Evolutionary conservation across 2,329 filamentous ascomycete genomes (phyloP).

Genomic region (Pleurostoma richardsiae): DNA sequence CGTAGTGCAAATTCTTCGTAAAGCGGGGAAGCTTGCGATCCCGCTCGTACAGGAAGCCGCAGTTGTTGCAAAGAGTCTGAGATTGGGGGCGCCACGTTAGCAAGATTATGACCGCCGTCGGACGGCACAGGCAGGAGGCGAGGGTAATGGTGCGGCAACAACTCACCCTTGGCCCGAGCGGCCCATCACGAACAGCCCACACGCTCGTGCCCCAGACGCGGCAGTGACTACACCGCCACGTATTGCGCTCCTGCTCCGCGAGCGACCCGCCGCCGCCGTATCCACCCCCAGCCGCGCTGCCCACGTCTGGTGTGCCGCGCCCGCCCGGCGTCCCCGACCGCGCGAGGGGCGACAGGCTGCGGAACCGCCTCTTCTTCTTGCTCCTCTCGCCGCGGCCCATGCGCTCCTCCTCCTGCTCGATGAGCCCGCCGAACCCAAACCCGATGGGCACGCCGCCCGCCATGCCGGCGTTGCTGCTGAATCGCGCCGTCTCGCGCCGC

Average conservation of each 20-base stretch:
- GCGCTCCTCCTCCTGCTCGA: slow-evolving; percentile 65
- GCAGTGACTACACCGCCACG: slow-evolving; percentile 88
- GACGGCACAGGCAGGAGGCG: neutral
- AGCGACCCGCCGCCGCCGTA: slow-evolving; percentile 62
- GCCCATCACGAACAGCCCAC: slow-evolving; percentile 93
- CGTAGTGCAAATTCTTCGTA: slow-evolving; percentile 62
- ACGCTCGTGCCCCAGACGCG: slow-evolving; percentile 82
- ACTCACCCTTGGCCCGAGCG: slow-evolving; percentile 74
- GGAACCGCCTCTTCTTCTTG: slow-evolving; percentile 92
- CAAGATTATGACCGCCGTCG: slow-evolving; percentile 1
- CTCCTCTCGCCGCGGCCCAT: slow-evolving; percentile 90
- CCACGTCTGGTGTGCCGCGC: slow-evolving; percentile 76
- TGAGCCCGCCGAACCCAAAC: slow-evolving; percentile 42
- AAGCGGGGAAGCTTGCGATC: slow-evolving; percentile 78
- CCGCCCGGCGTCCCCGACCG: slow-evolving; percentile 62
- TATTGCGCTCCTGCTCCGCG: slow-evolving; percentile 70
- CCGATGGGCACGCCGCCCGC: slow-evolving; percentile 65
- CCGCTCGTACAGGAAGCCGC: slow-evolving; percentile 82
- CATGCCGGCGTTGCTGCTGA: slow-evolving; percentile 82
- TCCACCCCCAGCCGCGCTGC: slow-evolving; percentile 52
- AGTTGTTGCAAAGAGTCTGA: slow-evolving; percentile 88
- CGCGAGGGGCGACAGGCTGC: slow-evolving; percentile 78
- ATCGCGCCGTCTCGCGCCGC: slow-evolving; percentile 84
- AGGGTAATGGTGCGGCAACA: slow-evolving; percentile 4
- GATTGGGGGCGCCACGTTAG: slow-evolving; percentile 11